Evolutionary conservation across 1,139 yeast species (phyloP), one percentile per base, ranked within the genome.

Genomic region (Debaryomyces subglobosus): DNA sequence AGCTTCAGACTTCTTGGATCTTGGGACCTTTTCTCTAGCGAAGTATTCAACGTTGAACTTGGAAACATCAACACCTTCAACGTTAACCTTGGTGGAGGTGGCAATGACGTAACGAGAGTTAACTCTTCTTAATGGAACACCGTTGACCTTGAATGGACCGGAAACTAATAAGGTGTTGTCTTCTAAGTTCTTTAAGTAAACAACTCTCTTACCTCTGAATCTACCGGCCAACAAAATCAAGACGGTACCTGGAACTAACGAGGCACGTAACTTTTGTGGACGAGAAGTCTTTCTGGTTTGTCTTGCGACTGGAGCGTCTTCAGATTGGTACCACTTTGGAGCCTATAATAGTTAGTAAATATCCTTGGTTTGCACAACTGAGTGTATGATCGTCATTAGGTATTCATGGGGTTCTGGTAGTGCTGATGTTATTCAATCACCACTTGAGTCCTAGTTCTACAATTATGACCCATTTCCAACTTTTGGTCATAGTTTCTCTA

Each of bases 161-260:
- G 97, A 81, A 62, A 94, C 97, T 74, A 94, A 89, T 72, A 95
- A 84, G 63, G 98, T 94, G 92, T 89, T 90, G 86, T 95, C 99
- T 82, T 91, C 98, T 75, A 95, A 86, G 80, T 87, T 81, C 89
- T 94, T 94, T 77, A 94, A 87, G 91, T 88, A 89, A 60, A 94
- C 98, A 69, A 94, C 99, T 84, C 99, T 94, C 91, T 94, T 95
- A 77, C 99, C 99, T 82, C 99, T 89, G 96, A 91, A 94, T 82
- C 97, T 92, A 77, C 99, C 99, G 71, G 99, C 98, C 78, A 95
- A 86, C 77, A 94, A 84, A 79, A 94, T 94, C 77, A 94, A 85
- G 67, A 94, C 97, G 72, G 99, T 89, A 78, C 99, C 99, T 78
- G 98, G 98, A 65, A 89, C 96, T 72, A 94, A 84, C 61, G 98